Base-by-base conservation (phyloP, 352 stramenopile genomes). In the Pythium dissimile region DNA sequence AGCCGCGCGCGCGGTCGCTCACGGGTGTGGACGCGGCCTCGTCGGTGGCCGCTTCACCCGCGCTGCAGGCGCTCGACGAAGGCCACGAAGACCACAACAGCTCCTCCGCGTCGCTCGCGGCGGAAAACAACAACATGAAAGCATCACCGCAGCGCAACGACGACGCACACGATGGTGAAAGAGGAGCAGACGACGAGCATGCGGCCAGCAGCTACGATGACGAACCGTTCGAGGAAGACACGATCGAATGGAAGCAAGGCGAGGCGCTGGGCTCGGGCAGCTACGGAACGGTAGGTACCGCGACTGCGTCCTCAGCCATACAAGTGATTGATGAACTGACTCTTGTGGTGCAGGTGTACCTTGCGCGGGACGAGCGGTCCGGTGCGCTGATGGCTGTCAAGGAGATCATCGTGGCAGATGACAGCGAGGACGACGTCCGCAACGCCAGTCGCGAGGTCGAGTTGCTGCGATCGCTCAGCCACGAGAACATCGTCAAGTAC, bases 401-500 rank as follows among this genome's bases (percentile, higher is more conserved):
- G 52, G 59, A 73, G 53, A 71, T 73, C 34, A 23, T 63, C 12
- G 52, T 67, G 16, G 53, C 39, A 2, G 66, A 67, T 3, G 66
- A 78, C 13, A 63, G 45, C 15, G 55, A 69, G 13, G 57, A 55
- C 24, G 68, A 76, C 45, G 58, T 69, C 13, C 39, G 35, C 9
- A 54, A 54, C n/a, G 60, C 77, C 15, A 77, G 71, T 62, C 56
- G 59, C 21, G 87, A 97, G 65, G 84, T 97, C 28, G 75, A 94
- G 54, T 55, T 96, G 6, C 82, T 97, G 73, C 77, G 79, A 46
- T 84, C 75, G n/a, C 69, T 97, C 10, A 66, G 79, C 34, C 89
- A 97, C 67, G 62, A 67, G 16, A 96, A 97, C 60, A 95, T 97
- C 64, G 88, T 97, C 45, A 73, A 73, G 48, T 97, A 97, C 58